A percentile compares a stretch with the other conserved stretches of the same genome.
Conservation (phyloP, 306 rosid genomes). For the Aeschynomene evenia region DNA sequence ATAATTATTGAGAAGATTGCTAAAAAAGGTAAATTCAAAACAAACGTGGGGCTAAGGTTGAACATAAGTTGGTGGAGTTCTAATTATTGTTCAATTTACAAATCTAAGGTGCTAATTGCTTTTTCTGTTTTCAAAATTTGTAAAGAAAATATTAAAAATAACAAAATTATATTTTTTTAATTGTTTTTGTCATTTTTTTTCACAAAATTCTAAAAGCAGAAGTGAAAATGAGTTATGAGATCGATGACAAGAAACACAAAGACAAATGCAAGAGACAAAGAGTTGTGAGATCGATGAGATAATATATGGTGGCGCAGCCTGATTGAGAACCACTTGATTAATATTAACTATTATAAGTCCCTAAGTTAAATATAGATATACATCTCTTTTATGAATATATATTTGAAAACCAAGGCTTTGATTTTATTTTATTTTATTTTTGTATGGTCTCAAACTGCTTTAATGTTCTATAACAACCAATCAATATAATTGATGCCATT, state of each 20-base stretch:
- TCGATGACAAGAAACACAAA: background rate
- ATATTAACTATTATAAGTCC: no score
- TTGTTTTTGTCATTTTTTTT: no score
- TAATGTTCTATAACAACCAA: background rate
- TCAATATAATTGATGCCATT: background rate
- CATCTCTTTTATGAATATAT: background rate
- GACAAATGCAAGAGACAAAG: constrained; percentile 10
- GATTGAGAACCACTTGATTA: constrained; percentile 40
- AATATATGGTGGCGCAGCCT: constrained; percentile 7
- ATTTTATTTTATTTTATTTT: no score
- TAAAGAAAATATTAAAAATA: no score
- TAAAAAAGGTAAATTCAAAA: background rate
- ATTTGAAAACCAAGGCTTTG: no score
- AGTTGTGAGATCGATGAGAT: constrained; percentile 15
- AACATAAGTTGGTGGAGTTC: constrained; percentile 2
- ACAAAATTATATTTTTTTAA: no score
- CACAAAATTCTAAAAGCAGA: no score
- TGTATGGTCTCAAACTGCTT: constrained; percentile 28
- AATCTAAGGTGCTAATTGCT: no score
- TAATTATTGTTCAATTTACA: background rate
- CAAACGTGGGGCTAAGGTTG: constrained; percentile 19
- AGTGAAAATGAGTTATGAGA: no score
- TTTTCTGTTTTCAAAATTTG: no score
- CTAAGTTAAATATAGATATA: constrained; percentile 27
- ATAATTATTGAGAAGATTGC: background rate